phyloP scores from a whole-genome alignment of 495 filamentous ascomycete species.

The Trypethelium eluteriae region DNA sequence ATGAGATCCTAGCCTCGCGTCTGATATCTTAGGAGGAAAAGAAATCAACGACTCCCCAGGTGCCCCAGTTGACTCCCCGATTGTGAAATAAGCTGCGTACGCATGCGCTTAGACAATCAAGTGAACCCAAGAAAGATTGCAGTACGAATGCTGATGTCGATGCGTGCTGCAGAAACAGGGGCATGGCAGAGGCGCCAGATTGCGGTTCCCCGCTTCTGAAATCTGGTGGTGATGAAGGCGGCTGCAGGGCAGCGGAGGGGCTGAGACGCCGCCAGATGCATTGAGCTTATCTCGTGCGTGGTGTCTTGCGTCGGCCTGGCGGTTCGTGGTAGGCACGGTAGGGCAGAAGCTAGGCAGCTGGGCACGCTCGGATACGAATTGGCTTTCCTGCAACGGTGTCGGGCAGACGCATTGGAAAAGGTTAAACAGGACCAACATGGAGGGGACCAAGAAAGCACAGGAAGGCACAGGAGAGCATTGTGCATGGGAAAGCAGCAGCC shows the following conservation, averaged over 20 bases:
- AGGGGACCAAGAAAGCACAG: background rate
- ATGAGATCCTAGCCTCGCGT: too few species aligned
- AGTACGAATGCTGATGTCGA: too few species aligned
- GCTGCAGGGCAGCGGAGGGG: background rate
- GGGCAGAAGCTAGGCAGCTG: background rate
- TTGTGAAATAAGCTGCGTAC: too few species aligned
- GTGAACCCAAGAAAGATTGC: too few species aligned
- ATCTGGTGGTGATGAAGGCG: background rate
- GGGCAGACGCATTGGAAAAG: background rate
- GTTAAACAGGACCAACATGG: background rate
- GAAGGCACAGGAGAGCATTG: background rate
- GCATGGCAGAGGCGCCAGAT: too few species aligned
- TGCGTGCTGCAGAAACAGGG: too few species aligned
- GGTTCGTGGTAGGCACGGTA: background rate
- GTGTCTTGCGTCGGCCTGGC: background rate
- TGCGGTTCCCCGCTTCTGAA: too few species aligned
- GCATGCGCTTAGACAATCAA: too few species aligned
- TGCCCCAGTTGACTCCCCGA: too few species aligned
- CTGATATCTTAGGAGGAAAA: too few species aligned
- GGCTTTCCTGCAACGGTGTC: background rate
- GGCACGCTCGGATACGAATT: background rate
- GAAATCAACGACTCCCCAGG: too few species aligned
- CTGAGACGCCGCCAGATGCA: background rate
- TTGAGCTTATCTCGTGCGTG: too few species aligned
- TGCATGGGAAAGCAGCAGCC: background rate